Base-by-base conservation (phyloP, 2,329 filamentous ascomycete species). In the Aspergillus intermedius region DNA sequence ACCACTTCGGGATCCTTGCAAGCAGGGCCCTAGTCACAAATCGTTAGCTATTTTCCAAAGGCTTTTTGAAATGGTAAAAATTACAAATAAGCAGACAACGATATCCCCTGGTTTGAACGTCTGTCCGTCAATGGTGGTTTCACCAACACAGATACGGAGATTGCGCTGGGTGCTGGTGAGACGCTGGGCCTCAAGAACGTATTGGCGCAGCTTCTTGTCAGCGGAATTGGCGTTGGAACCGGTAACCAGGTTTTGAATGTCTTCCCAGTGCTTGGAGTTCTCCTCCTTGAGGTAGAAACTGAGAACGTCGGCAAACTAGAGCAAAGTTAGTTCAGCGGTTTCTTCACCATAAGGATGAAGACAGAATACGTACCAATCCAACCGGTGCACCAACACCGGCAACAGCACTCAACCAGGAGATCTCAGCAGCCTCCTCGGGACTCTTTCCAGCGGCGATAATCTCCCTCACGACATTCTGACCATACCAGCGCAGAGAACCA, bases 291-390 rank as follows among this genome's bases (percentile, higher is more conserved):
- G 56, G 60, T 74, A 75, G 58, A 60, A 76, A 2, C 68, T 60
- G 41, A 76, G 49, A 8, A 75, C 62, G 49, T 76, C 72, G 51
- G 69, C 72, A 52, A 75, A 75, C 71, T 75, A 46, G 8, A 44
- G 17, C 5, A 39, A 40, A 35, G 17, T 32, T 15, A 35, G 17
- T 41, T 6, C n/a, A 15, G n/a, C n/a, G 41, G 23, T 12, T 30
- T 23, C n/a, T 28, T 30, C 13, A 6, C 8, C 8, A 41, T 4
- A 28, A 5, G 10, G 8, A 4, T 6, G 4, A 17, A 13, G 5
- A 28, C 5, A 4, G 8, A 32, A 12, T 19, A 60, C 66, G 5
- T 7, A 35, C 10, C 21, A 60, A 67, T 6, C 68, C 72, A 23
- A 74, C 65, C 0, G 67, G 64, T 9, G 68, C 65, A 4, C 69